Conservation (phyloP, 257 asterid genomes). For the Scutellaria barbata region DNA sequence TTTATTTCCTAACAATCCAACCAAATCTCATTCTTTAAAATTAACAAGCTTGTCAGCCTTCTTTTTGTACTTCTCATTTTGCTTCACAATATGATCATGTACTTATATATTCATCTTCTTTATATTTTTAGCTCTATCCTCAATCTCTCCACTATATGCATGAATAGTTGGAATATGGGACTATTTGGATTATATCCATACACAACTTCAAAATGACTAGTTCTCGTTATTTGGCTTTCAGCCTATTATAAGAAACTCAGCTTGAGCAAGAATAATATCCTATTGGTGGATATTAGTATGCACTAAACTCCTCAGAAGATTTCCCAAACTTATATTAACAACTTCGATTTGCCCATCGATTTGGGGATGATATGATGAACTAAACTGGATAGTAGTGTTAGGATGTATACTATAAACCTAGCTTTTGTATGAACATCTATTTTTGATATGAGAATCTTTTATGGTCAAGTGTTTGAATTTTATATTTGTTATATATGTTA, state of each 20-base stretch:
- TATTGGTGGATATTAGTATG: not conserved
- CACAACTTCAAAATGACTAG: not conserved
- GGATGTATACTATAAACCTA: no score
- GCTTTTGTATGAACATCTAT: no score
- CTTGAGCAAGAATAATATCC: not conserved
- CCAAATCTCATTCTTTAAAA: not conserved
- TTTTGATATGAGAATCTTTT: no score
- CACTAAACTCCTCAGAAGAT: constrained; percentile 1
- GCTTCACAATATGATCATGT: not conserved
- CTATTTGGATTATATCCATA: not conserved
- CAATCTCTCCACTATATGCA: not conserved
- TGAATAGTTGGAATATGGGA: constrained; percentile 12
- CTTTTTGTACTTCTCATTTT: constrained; percentile 9
- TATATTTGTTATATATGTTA: no score
- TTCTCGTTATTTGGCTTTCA: not conserved
- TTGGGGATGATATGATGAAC: not conserved
- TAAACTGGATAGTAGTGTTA: not conserved
- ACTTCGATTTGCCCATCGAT: not conserved
- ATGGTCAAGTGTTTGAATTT: no score
- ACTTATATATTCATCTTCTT: constrained; percentile 11
- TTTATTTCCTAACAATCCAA: not conserved
- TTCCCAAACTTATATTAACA: constrained; percentile 12
- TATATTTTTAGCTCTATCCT: not conserved
- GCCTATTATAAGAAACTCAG: not conserved
- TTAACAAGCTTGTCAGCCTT: not conserved